These are phyloP conservation scores for Houttuynia cordata DNA, from an alignment of 164 flowering plant genomes.

Conservation along the genomic window DNA sequence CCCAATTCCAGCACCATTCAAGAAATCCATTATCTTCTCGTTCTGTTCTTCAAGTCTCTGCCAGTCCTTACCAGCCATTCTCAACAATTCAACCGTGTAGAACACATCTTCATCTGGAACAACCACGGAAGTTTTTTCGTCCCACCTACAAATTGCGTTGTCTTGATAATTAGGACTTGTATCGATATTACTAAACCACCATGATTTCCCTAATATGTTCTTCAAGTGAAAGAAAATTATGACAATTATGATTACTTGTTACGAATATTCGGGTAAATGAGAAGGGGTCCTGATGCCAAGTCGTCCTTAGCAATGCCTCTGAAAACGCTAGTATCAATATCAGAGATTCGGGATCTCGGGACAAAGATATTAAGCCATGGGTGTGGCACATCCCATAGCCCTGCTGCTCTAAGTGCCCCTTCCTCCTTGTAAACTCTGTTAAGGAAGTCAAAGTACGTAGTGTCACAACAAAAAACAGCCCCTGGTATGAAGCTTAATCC, in stretches of 20 bases:
- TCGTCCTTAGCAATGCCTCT: no score
- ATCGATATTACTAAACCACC: no score
- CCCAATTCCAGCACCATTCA: conserved; percentile 1
- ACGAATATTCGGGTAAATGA: no score
- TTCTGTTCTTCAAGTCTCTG: conserved; percentile 6
- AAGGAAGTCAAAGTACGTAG: conserved; percentile 11
- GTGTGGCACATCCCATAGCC: conserved; percentile 13
- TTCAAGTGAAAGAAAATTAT: no score
- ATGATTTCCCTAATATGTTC: no score
- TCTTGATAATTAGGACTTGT: no score
- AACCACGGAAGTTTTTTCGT: conserved; percentile 4
- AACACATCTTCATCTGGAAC: no score
- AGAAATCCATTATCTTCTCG: neutral
- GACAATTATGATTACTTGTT: conserved; percentile 38
- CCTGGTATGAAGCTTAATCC: neutral
- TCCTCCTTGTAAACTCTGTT: conserved; percentile 6
- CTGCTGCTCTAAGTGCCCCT: neutral
- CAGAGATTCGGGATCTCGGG: conserved; percentile 43
- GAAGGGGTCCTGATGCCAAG: no score
- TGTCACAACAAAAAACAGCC: neutral
- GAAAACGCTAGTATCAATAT: no score
- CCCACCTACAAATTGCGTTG: conserved; percentile 17
- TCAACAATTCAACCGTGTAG: conserved; percentile 6
- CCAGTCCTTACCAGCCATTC: neutral
- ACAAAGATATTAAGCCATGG: conserved; percentile 41